phyloP scores from a whole-genome alignment of 1,284 basidiomycete species.

The Cutaneotrichosporon curvatum region DNA sequence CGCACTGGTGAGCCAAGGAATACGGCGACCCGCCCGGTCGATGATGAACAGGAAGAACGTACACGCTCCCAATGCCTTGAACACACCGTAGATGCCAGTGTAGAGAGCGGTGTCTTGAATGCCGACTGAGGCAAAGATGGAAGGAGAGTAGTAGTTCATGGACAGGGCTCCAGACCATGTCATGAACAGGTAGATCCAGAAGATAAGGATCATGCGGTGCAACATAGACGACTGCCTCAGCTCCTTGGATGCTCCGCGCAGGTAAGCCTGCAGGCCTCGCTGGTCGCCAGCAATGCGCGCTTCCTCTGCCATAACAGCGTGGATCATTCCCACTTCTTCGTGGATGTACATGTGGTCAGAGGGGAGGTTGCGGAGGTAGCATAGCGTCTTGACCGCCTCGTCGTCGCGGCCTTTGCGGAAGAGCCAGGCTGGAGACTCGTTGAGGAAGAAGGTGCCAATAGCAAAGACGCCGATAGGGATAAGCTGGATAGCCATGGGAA shows the following conservation, averaged over 20 bases:
- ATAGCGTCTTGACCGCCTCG: constrained; percentile 47
- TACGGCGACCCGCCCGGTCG: constrained; percentile 30
- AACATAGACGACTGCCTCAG: constrained; percentile 1
- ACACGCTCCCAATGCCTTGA: constrained; percentile 35
- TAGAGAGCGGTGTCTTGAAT: constrained; percentile 34
- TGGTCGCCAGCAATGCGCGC: constrained; percentile 9
- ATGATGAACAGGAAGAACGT: constrained; percentile 30
- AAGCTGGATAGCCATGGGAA: constrained; percentile 53
- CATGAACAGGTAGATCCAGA: constrained; percentile 10
- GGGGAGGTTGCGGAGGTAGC: constrained; percentile 47
- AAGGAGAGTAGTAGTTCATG: constrained; percentile 31
- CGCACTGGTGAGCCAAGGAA: constrained; percentile 27
- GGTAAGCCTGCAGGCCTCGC: constrained; percentile 4
- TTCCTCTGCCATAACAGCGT: constrained; percentile 30
- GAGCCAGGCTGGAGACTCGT: constrained; percentile 53
- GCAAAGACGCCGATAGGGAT: constrained; percentile 51
- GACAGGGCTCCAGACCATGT: constrained; percentile 3
- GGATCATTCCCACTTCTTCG: constrained; percentile 40
- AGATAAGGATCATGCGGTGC: constrained; percentile 2
- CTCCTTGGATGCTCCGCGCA: background rate
- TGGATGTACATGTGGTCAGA: constrained; percentile 40
- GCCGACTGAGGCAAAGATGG: constrained; percentile 33
- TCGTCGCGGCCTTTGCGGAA: constrained; percentile 47
- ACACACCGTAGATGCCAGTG: constrained; percentile 46
- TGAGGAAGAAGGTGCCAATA: constrained; percentile 48